Evolutionary conservation across 176 grass and related monocot genomes (phyloP).

Genomic region (Thinopyrum elongatum): DNA sequence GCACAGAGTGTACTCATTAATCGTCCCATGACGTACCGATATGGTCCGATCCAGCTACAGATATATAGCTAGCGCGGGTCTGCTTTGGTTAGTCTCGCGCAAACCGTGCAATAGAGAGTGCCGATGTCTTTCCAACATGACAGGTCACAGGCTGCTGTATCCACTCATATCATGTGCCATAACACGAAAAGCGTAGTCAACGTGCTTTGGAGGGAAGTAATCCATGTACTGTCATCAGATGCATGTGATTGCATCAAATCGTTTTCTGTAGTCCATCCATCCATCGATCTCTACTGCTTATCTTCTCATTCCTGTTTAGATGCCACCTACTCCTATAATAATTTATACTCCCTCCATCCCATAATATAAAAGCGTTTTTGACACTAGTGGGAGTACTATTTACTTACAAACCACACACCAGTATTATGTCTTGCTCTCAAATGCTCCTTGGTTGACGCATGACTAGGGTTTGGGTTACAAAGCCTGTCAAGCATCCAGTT

Average conservation of each 20-base stretch:
- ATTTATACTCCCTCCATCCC: too few species aligned
- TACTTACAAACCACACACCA: background rate
- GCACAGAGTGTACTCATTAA: background rate
- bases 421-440: background rate
- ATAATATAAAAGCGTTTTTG: too few species aligned
- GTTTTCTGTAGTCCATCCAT: background rate
- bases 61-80: background rate
- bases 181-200: background rate
- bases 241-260: slow-evolving; percentile 34
- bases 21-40: slow-evolving; percentile 1
- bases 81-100: slow-evolving; percentile 3
- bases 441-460: slow-evolving; percentile 2
- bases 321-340: background rate
- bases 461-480: background rate
- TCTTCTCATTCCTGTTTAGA: background rate
- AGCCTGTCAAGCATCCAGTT: background rate
- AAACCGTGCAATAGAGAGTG: background rate
- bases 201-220: background rate
- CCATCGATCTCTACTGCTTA: background rate
- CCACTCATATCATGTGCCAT: background rate
- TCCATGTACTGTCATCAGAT: slow-evolving; percentile 4
- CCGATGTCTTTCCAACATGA: slow-evolving; percentile 5
- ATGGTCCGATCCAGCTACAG: background rate
- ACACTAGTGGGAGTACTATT: too few species aligned
- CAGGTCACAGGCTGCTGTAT: background rate